phyloP scores from a whole-genome alignment of 768 basidiomycete species.

The Leccinum sublutescens region DNA sequence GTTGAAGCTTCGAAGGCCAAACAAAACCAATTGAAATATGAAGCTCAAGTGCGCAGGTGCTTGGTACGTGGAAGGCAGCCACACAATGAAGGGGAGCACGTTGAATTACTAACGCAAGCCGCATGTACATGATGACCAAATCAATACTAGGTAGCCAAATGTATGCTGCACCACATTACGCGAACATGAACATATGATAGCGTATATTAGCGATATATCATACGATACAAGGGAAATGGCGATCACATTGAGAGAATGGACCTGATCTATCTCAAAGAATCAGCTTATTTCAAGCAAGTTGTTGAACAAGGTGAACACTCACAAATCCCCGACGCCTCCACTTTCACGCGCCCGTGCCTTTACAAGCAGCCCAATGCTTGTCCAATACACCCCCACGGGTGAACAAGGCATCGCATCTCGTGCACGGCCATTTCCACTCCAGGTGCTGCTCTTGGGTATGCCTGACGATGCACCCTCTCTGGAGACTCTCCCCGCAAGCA shows the following conservation, averaged over 20 bases:
- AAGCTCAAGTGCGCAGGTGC: slow-evolving; percentile 1
- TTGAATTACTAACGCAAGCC: neutral
- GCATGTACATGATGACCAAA: neutral
- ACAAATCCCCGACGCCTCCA: slow-evolving; percentile 1
- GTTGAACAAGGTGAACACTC: neutral
- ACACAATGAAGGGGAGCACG: neutral
- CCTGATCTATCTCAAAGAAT: neutral
- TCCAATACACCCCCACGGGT: no score
- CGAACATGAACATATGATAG: neutral
- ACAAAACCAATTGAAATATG: neutral
- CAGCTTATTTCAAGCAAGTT: neutral
- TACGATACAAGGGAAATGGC: neutral
- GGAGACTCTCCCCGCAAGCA: slow-evolving; percentile 13
- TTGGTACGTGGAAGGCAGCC: slow-evolving; percentile 5
- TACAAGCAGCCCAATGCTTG: no score
- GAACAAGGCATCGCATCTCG: slow-evolving; percentile 9
- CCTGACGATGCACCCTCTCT: slow-evolving; percentile 12
- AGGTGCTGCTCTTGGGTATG: slow-evolving; percentile 28
- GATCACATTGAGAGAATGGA: neutral
- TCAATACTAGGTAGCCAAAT: no score
- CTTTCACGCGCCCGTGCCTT: slow-evolving; percentile 1
- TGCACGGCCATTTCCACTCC: slow-evolving; percentile 21
- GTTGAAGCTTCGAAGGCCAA: neutral
- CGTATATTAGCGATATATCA: neutral
- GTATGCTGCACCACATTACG: neutral